Base-by-base conservation (phyloP, 805 yeast species). In the Barnettozyma botsteinii region DNA sequence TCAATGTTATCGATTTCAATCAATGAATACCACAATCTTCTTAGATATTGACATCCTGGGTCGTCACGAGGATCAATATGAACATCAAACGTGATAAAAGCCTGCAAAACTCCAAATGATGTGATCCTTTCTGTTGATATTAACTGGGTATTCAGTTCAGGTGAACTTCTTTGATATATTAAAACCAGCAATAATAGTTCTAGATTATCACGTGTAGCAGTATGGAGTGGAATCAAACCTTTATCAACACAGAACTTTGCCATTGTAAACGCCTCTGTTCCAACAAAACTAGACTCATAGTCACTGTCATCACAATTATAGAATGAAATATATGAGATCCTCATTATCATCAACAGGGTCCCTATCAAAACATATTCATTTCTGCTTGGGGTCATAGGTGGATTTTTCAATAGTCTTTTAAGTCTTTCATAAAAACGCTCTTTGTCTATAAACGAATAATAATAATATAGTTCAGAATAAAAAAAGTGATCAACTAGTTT, bases 401-500 rank as follows among this genome's bases (percentile, higher is more conserved):
- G 12, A 19, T 34, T 21, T 9, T 8, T 12, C 12, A 24, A 20
- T 14, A 39, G 25, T 4, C 30, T 37, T 5, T 17, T 29, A 13
- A 34, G 25, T 12, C 24, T 25, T 4, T 15, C 12, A 14, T 34
- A 32, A 13, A 39, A 34, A 7, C 11, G 4, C 7, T 19, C 30
- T 14, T 30, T 28, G 23, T 41, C 31, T 15, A 41, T 17, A 15
- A 14, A 41, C 1, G 37, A 24, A 23, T 29, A 29, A 19, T 25
- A 12, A 21, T 33, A 24, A 25, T 20, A 33, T 15, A 41, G 20
- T 18, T 41, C 41, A 12, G 37, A 18, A 13, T 27, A 28, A 23
- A 41, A 41, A 12, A 41, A 41, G 30, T 41, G 44, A 15, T 41
- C 23, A n/a, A 41, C 40, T 3, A 36, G 29, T n/a, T 28, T 37